These are phyloP conservation scores for Globisporangium parvum DNA, from an alignment of 352 stramenopile genomes.

Conservation along the genomic window DNA sequence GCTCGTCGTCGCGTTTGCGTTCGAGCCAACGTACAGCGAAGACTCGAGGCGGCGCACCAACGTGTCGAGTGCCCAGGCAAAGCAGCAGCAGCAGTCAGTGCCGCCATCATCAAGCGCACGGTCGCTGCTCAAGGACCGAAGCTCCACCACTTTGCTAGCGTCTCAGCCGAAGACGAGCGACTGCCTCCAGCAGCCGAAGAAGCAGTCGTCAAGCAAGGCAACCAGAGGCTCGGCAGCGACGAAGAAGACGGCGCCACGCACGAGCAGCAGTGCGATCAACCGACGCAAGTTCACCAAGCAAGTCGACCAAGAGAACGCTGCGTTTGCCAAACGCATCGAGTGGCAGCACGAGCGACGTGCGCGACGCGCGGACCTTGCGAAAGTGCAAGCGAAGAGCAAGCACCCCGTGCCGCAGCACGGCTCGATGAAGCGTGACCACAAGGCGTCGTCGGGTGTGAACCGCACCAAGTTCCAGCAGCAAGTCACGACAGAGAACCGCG, in stretches of 20 bases:
- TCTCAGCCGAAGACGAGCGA: slow-evolving; percentile 7
- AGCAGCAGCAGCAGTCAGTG: background rate
- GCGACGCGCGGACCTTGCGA: slow-evolving; percentile 15
- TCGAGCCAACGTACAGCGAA: slow-evolving; percentile 25
- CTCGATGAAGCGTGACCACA: slow-evolving; percentile 37
- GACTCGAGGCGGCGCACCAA: slow-evolving; percentile 2
- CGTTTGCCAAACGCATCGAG: slow-evolving; percentile 46
- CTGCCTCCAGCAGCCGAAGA: background rate
- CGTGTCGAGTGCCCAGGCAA: background rate
- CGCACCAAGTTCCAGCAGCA: slow-evolving; percentile 48
- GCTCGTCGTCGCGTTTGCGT: slow-evolving; percentile 36
- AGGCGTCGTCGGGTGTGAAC: slow-evolving; percentile 59
- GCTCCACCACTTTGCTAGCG: background rate
- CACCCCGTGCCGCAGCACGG: slow-evolving; percentile 30
- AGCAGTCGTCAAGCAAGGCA: background rate
- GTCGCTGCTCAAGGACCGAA: background rate
- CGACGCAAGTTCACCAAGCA: slow-evolving; percentile 46
- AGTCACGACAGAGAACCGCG: slow-evolving; percentile 44
- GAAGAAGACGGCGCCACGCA: slow-evolving; percentile 14
- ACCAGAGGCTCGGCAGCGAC: slow-evolving; percentile 3
- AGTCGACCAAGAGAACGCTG: slow-evolving; percentile 47
- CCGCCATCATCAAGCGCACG: background rate
- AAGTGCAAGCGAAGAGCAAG: slow-evolving; percentile 37
- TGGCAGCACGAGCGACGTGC: slow-evolving; percentile 27
- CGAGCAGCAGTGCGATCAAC: slow-evolving; percentile 58